phyloP scores from a whole-genome alignment of 768 basidiomycete genomes.

The Russula olivacea region DNA sequence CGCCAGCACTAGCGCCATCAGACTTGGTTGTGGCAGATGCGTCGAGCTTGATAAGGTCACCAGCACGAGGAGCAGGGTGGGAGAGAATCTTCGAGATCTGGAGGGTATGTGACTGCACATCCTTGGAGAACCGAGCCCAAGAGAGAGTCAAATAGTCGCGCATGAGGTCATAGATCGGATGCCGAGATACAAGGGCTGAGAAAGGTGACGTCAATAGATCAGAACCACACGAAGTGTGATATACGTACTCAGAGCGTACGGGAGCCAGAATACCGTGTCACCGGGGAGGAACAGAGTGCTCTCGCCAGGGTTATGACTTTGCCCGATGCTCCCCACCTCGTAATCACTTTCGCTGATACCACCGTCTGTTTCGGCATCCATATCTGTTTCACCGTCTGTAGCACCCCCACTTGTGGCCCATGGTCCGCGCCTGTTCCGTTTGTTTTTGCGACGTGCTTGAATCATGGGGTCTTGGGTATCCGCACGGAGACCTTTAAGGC shows the following conservation, averaged over 20 bases:
- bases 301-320: slow-evolving; percentile 75
- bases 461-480: slow-evolving; percentile 52
- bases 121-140: slow-evolving; percentile 92
- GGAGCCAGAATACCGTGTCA: slow-evolving; percentile 92
- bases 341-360: slow-evolving; percentile 84
- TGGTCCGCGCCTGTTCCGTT: slow-evolving; percentile 57
- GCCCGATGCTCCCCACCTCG: slow-evolving; percentile 69
- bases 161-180: slow-evolving; percentile 94
- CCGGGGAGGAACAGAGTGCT: slow-evolving; percentile 85
- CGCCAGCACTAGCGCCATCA: slow-evolving; percentile 34
- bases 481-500: slow-evolving; percentile 54
- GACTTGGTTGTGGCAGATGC: slow-evolving; percentile 56
- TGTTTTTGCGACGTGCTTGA: slow-evolving; percentile 53
- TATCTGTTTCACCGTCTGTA: slow-evolving; percentile 64
- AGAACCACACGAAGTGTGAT: slow-evolving; percentile 11
- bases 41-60: slow-evolving; percentile 80
- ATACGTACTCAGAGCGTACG: slow-evolving; percentile 79
- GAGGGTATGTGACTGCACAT: slow-evolving; percentile 87
- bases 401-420: slow-evolving; percentile 57
- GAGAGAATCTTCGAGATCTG: slow-evolving; percentile 86
- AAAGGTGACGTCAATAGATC: slow-evolving; percentile 2
- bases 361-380: slow-evolving; percentile 60
- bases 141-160: slow-evolving; percentile 92
- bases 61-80: slow-evolving; percentile 81
- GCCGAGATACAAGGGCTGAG: slow-evolving; percentile 78